Evolutionary conservation across 768 basidiomycete species (phyloP).

Genomic region (Lentinula sp.): DNA sequence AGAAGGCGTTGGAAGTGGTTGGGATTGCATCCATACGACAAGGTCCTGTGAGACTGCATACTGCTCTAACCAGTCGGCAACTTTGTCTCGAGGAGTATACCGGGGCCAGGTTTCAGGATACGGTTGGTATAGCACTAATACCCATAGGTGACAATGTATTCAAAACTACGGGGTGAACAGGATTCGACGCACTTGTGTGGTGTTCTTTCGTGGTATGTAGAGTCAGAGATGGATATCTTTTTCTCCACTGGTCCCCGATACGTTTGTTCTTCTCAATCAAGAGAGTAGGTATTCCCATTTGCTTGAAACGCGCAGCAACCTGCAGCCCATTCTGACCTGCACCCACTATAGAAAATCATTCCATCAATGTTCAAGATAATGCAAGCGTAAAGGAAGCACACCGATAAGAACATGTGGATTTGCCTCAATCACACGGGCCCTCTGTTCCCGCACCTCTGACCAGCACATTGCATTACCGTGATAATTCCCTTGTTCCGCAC

Average conservation of each 20-base stretch:
- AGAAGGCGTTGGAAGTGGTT: conserved; percentile 21
- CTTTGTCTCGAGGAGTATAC: conserved; percentile 33
- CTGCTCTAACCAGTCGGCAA: conserved; percentile 39
- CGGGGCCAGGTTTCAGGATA: conserved; percentile 27
- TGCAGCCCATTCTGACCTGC: conserved; percentile 29
- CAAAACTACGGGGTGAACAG: not conserved
- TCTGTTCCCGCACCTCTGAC: conserved; percentile 25
- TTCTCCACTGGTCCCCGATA: conserved; percentile 58
- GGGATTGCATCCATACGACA: conserved; percentile 34
- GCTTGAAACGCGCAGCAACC: conserved; percentile 40
- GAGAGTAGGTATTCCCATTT: conserved; percentile 46
- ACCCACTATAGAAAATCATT: conserved; percentile 18
- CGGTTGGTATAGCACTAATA: not conserved
- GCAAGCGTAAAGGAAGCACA: conserved; percentile 11
- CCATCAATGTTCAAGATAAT: conserved; percentile 12
- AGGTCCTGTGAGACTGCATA: conserved; percentile 35
- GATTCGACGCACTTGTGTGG: conserved; percentile 12
- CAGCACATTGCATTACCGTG: conserved; percentile 28
- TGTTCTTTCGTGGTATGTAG: conserved; percentile 32
- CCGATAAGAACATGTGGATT: conserved; percentile 34
- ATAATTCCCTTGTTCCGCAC: conserved; percentile 24
- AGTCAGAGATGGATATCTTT: conserved; percentile 52
- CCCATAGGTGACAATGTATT: conserved; percentile 6
- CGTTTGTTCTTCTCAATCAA: conserved; percentile 51
- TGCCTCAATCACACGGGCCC: conserved; percentile 28